Evolutionary conservation across 2,329 filamentous ascomycete genomes (phyloP), one percentile per base, ranked within the genome.

Genomic region (Trichoderma sp.): DNA sequence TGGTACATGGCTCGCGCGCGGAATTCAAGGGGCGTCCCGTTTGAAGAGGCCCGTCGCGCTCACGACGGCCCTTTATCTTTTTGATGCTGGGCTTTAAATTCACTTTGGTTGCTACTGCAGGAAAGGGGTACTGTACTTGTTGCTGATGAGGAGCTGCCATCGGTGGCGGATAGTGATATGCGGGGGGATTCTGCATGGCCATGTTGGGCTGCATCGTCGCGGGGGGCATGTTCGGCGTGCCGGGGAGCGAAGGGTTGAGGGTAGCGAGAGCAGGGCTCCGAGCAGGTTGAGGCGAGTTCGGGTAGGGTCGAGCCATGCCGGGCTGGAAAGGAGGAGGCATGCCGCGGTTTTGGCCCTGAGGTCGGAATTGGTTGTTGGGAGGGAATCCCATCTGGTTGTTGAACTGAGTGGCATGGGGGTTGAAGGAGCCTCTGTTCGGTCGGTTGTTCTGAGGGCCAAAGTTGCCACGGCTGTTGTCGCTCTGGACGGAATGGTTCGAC

Each of bases 401-500:
- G 77, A 86, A 88, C 77, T 87, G 86, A 71, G 79, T 82, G 64
- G 79, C 79, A 71, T 84, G 82, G 35, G 85, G 85, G 79, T 86
- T 87, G 78, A 87, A 90, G 69, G 85, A 85, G 77, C 84, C 84
- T 75, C 89, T 86, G 62, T 89, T 87, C 50, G n/a, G n/a, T 76
- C 89, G 87, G 67, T 87, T 86, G 64, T 85, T 85, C 77, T 88
- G 86, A 38, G 85, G 82, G 67, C 85, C 83, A 78, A 85, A 90
- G 78, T 87, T 88, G 78, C 89, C 91, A 79, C 90, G 90, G 79
- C 88, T 88, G 80, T 82, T 82, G 31, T 85, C 84, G 64, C 83
- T 81, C 76, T 96, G 93, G 78, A 91, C 89, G 27, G 94, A 97
- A 81, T 97, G 95, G 50, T 93, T 93, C 35, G 96, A 98, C 83